These are phyloP conservation scores for Tolypocladium paradoxum DNA, from an alignment of 2,329 filamentous ascomycete species.

Conservation along the genomic window DNA sequence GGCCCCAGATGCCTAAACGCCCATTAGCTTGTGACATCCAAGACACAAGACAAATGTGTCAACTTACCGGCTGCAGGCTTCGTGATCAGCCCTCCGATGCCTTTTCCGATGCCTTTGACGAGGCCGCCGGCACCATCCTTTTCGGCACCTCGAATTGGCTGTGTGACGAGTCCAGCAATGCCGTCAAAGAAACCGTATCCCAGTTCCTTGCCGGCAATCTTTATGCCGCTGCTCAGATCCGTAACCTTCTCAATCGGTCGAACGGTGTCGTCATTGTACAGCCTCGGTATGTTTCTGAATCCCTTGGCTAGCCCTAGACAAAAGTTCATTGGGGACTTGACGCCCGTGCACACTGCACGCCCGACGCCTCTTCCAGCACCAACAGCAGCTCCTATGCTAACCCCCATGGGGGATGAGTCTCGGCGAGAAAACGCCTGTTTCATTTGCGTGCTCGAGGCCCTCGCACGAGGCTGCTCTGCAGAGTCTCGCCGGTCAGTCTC, in stretches of 20 bases:
- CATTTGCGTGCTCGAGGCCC: constrained; percentile 3
- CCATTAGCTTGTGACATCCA: not conserved
- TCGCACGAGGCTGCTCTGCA: not conserved
- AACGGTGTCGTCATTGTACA: constrained; percentile 79
- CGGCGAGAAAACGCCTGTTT: constrained; percentile 8
- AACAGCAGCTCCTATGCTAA: constrained; percentile 46
- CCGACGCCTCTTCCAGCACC: constrained; percentile 57
- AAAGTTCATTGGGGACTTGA: constrained; percentile 77
- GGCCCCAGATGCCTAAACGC: constrained; percentile 46
- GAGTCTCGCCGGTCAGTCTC: not conserved
- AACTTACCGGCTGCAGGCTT: constrained; percentile 68
- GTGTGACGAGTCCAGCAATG: constrained; percentile 68
- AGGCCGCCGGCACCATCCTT: constrained; percentile 47
- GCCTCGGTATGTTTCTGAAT: constrained; percentile 75
- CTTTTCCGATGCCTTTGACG: constrained; percentile 71
- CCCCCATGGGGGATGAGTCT: constrained; percentile 9
- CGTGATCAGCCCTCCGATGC: constrained; percentile 67
- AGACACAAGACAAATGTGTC: too few species aligned
- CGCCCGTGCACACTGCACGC: constrained; percentile 62
- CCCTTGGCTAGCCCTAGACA: constrained; percentile 73
- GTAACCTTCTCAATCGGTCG: constrained; percentile 71
- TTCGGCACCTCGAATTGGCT: constrained; percentile 53
- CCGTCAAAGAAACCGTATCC: constrained; percentile 72
- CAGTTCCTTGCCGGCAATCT: constrained; percentile 68
- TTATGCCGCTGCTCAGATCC: constrained; percentile 63